Percentiles rank a stretch among this genome's conserved stretches.
phyloP scores from a whole-genome alignment of 768 basidiomycete genomes.

The Pisolithus microcarpus region DNA sequence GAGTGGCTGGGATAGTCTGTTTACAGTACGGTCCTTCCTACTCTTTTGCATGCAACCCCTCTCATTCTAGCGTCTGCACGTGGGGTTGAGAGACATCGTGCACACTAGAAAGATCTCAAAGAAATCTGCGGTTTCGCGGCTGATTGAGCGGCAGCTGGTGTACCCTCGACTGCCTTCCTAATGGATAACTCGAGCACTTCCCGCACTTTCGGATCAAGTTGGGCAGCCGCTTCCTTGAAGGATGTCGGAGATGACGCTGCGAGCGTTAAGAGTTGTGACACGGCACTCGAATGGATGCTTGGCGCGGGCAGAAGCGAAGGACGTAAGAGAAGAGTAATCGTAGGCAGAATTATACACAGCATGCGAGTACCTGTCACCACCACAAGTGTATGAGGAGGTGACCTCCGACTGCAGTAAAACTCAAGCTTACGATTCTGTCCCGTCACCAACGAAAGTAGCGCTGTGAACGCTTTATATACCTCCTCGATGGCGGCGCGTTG shows the following conservation, averaged over 20 bases:
- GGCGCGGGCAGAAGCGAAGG: conserved; percentile 37
- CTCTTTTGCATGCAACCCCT: no score
- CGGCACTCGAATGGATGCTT: conserved; percentile 48
- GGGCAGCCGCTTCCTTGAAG: conserved; percentile 80
- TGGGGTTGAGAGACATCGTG: neutral
- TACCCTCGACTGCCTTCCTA: conserved; percentile 61
- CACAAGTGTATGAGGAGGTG: conserved; percentile 8
- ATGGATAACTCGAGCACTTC: conserved; percentile 71
- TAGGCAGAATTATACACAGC: conserved; percentile 69
- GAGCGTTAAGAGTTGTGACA: conserved; percentile 62
- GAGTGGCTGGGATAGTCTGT: no score
- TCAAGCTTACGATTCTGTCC: conserved; percentile 51
- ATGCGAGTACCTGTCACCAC: conserved; percentile 54
- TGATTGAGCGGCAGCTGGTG: conserved; percentile 27
- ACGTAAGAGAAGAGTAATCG: conserved; percentile 62
- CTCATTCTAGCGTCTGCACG: no score
- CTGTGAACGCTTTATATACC: conserved; percentile 72
- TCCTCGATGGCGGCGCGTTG: conserved; percentile 64
- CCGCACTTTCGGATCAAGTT: conserved; percentile 49
- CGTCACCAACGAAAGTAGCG: conserved; percentile 48
- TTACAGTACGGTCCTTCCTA: no score
- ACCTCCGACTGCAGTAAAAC: neutral
- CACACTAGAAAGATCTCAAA: conserved; percentile 53
- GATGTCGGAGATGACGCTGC: conserved; percentile 63
- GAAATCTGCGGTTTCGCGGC: conserved; percentile 71